These are phyloP conservation scores for Omphalea diandra DNA, from an alignment of 441 rosid genomes.

Conservation along the genomic window DNA sequence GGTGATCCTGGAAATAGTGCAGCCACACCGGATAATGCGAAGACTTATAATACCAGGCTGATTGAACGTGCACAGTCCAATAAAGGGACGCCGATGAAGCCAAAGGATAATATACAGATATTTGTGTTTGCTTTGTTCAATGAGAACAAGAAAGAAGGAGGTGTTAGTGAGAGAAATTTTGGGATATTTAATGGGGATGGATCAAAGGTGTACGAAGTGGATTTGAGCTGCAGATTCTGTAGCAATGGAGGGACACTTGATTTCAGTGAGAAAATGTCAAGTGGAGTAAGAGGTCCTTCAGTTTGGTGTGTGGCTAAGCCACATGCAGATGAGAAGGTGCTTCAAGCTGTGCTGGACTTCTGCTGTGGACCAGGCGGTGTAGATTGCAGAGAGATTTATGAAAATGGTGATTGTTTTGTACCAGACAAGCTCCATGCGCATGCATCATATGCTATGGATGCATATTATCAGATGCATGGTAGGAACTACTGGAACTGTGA, in stretches of 20 bases:
- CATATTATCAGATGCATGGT: constrained; percentile 69
- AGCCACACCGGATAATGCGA: constrained; percentile 50
- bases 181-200: constrained; percentile 65
- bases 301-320: constrained; percentile 81
- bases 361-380: constrained; percentile 71
- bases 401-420: constrained; percentile 45
- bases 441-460: constrained; percentile 70
- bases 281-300: constrained; percentile 47
- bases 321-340: constrained; percentile 55
- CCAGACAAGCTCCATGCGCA: constrained; percentile 60
- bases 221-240: constrained; percentile 59
- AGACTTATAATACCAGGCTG: constrained; percentile 51
- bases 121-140: constrained; percentile 63
- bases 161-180: constrained; percentile 48
- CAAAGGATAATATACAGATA: constrained; percentile 36
- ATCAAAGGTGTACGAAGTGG: constrained; percentile 54
- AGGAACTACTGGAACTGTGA: constrained; percentile 81
- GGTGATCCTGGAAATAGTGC: constrained; percentile 46
- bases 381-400: constrained; percentile 60
- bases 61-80: constrained; percentile 46
- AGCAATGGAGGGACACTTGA: constrained; percentile 34
- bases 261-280: constrained; percentile 35
- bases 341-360: constrained; percentile 55
- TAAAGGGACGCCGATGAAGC: constrained; percentile 64
- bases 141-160: constrained; percentile 64